Evolutionary conservation across 331 rosid genomes (phyloP), one percentile per base, ranked within the genome.

Genomic region (Quercus tomentella): DNA sequence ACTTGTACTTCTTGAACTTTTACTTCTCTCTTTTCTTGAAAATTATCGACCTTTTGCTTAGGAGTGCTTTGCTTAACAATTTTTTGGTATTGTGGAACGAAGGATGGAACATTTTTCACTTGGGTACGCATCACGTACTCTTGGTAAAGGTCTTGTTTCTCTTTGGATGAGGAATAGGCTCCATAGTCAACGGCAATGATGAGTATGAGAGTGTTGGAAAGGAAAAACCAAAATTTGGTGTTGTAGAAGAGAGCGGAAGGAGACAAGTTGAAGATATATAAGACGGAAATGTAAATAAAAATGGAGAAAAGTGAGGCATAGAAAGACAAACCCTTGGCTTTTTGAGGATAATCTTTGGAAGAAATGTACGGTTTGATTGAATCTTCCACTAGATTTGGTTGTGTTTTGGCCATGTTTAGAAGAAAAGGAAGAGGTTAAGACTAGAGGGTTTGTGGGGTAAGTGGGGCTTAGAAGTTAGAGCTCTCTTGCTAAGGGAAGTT

Each of bases 141-240:
- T 56, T 89, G 83, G 51, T 83, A 72, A 56, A 58, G 56, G 55
- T 81, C 69, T 49, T 73, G 82, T 5, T 83, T 79, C 35, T 80
- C 23, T 12, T 81, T 88, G 72, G 87, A 77, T 7, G 92, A 85
- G 82, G 97, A 90, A 92, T 82, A 92, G 28, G 94, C 89, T 51
- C 89, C 88, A 30, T 86, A 95, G 63, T 94, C 97, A 12, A 78
- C 88, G 12, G 96, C 96, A n/a, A 95, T 84, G 86, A 95, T 86
- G 91, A 95, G 82, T 77, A 95, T 77, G 58, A 95, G 92, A 22
- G 92, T 87, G 86, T 91, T 92, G 75, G 94, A 85, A 77, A 95
- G 78, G 79, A 82, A 80, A 69, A 95, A 95, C 98, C 97, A 95
- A 72, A 95, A 95, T 63, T 87, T 85, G 84, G 89, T 82, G 82